phyloP scores from a whole-genome alignment of 345 rosid genomes.

The Excoecaria agallocha region DNA sequence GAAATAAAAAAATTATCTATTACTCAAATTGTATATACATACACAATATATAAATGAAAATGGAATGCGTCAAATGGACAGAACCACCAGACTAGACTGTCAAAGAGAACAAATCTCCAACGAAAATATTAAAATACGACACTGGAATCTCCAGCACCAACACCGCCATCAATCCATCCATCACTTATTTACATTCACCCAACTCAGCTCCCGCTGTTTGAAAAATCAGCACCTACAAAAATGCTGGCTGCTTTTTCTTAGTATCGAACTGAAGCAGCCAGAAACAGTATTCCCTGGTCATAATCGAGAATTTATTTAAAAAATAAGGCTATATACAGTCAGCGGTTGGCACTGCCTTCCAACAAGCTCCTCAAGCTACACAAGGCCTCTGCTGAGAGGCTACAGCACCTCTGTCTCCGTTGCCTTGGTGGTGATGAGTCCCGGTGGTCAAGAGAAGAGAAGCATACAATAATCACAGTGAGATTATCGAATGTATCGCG shows the following conservation, averaged over 20 bases:
- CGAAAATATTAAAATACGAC: neutral
- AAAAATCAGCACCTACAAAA: conserved; percentile 34
- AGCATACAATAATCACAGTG: conserved; percentile 71
- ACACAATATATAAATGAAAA: conserved; percentile 5
- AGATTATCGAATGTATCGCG: conserved; percentile 67
- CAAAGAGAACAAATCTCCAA: neutral
- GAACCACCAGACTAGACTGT: neutral
- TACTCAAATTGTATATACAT: conserved; percentile 4
- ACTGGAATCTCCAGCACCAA: conserved; percentile 9
- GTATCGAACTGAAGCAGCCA: conserved; percentile 36
- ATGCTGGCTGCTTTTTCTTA: conserved; percentile 42
- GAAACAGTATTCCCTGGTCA: conserved; percentile 25
- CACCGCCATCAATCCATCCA: conserved; percentile 19
- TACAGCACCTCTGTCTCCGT: conserved; percentile 47
- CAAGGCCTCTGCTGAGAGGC: conserved; percentile 70
- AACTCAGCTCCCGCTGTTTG: neutral
- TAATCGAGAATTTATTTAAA: conserved; percentile 3
- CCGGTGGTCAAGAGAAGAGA: conserved; percentile 41
- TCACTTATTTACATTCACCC: conserved; percentile 26
- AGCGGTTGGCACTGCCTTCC: conserved; percentile 41
- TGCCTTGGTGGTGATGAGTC: conserved; percentile 40
- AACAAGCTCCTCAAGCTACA: conserved; percentile 54
- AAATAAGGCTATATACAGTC: conserved; percentile 19
- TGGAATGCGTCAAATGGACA: conserved; percentile 4
- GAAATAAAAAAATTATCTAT: neutral